Conservation (phyloP, 768 basidiomycete genomes). For the Leucosporidium scottii region DNA sequence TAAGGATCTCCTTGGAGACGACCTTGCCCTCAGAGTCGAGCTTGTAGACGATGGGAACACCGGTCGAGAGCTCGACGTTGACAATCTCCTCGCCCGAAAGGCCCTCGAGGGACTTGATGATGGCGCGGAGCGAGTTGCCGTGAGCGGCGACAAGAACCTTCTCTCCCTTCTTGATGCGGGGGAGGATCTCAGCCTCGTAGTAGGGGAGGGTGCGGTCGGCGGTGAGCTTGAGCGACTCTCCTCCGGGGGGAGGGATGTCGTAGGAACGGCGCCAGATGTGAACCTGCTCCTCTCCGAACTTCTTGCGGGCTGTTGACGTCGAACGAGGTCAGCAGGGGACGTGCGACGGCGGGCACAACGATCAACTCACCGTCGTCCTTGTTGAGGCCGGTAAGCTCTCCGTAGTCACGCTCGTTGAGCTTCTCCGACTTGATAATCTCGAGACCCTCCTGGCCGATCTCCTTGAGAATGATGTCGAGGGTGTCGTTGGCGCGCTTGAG, state of each 20-base stretch:
- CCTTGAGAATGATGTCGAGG: constrained; percentile 38
- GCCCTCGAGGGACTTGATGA: constrained; percentile 37
- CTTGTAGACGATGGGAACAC: constrained; percentile 38
- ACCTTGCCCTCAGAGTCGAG: constrained; percentile 30
- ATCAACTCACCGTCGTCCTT: constrained; percentile 33
- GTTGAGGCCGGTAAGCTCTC: constrained; percentile 37
- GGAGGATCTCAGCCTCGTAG: constrained; percentile 37
- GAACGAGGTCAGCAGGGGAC: background rate
- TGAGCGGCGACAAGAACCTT: constrained; percentile 39
- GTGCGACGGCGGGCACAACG: background rate
- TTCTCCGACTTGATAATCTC: constrained; percentile 33
- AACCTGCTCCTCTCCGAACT: constrained; percentile 37
- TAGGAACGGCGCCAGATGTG: constrained; percentile 38
- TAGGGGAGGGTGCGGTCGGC: constrained; percentile 36
- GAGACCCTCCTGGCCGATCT: constrained; percentile 35
- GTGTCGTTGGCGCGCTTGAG: constrained; percentile 37
- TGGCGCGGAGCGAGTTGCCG: constrained; percentile 36
- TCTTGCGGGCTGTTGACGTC: constrained; percentile 21
- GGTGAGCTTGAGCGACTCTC: constrained; percentile 38
- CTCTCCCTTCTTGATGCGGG: constrained; percentile 32
- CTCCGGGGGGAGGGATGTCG: constrained; percentile 38
- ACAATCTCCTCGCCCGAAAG: constrained; percentile 34
- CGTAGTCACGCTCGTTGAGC: constrained; percentile 37
- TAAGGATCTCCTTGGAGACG: constrained; percentile 31
- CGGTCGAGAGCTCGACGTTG: constrained; percentile 33